Conservation (phyloP, 2,329 filamentous ascomycete species). For the Alternaria viburni region DNA sequence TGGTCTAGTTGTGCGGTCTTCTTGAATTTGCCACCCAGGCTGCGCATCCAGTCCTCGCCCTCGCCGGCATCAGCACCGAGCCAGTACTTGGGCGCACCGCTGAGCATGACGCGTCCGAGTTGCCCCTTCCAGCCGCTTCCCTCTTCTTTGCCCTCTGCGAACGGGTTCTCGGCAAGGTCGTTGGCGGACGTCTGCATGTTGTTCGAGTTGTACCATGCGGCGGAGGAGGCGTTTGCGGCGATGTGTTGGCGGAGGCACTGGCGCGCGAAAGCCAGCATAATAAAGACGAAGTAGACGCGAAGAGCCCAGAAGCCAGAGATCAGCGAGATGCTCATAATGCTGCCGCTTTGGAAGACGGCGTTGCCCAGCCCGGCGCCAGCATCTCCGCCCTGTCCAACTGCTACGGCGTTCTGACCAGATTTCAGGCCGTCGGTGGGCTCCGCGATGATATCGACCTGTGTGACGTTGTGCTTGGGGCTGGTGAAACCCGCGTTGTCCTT, state of each 20-base stretch:
- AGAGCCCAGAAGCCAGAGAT: slow-evolving; percentile 76
- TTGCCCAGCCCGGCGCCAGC: slow-evolving; percentile 62
- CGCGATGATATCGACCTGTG: slow-evolving; percentile 61
- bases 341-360: slow-evolving; percentile 69
- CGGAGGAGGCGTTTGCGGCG: slow-evolving; percentile 51
- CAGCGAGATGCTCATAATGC: slow-evolving; percentile 77
- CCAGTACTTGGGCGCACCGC: slow-evolving; percentile 79
- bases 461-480: slow-evolving; percentile 66
- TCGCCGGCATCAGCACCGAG: slow-evolving; percentile 70
- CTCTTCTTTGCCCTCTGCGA: slow-evolving; percentile 71
- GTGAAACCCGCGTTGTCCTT: slow-evolving; percentile 70
- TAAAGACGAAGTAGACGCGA: slow-evolving; percentile 80
- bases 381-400: slow-evolving; percentile 50
- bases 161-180: slow-evolving; percentile 69
- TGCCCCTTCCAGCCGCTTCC: slow-evolving; percentile 81
- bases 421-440: slow-evolving; percentile 54
- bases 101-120: slow-evolving; percentile 79
- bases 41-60: slow-evolving; percentile 71
- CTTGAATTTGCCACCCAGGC: slow-evolving; percentile 67
- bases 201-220: slow-evolving; percentile 50
- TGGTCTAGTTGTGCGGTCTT: slow-evolving; percentile 50
- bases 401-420: slow-evolving; percentile 61
- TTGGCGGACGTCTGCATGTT: slow-evolving; percentile 50
- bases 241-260: slow-evolving; percentile 75
- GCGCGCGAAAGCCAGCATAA: slow-evolving; percentile 83